Base-by-base conservation (phyloP, 495 filamentous ascomycete species). In the Xylaria sp. region DNA sequence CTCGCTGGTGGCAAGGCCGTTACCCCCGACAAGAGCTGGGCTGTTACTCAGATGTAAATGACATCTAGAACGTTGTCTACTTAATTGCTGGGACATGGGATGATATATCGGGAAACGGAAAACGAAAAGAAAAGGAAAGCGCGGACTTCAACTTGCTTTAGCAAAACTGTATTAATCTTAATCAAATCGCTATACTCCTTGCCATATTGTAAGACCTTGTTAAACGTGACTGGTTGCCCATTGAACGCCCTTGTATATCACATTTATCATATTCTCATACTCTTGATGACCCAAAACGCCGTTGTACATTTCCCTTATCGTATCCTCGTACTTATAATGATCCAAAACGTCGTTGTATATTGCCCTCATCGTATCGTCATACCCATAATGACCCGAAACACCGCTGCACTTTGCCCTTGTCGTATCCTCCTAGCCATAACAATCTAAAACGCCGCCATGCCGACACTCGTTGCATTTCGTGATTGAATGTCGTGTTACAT, bases 11-110 rank as follows among this genome's bases (percentile, higher is more conserved):
- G 83, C 21, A 70, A 73, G 14, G 78, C 80, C 35, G 82, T 85
- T 46, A 77, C 72, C 40, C 83, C 83, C 33, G 80, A 85, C 72
- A 75, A 84, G 77, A 79, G 74, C 73, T 85, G 31, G 52, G 61
- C 69, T 21, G 69, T 71, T 19, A 71, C 69, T 6, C 69, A 71
- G 69, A 44, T 71, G 50, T 71, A 65, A n/a, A 70, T 61, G 33
- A 26, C 35, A 12, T 41, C 58, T 15, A 6, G 31, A 14, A 9
- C n/a, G 55, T 37, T 5, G 11, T 5, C 55, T 59, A 59, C 31
- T 59, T n/a, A 5, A 31, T 29, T 55, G 31, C 21, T 61, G 41
- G 58, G 21, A 61, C n/a, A 37, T 43, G 17, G 29, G 29, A 35
- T 35, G 4, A 0, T 37, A 31, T 37, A 0, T 59, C 0, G 55